Evolutionary conservation across 371 early-diverging fungal genomes (phyloP), one percentile per base, ranked within the genome.

Genomic region (Mucor sp.): DNA sequence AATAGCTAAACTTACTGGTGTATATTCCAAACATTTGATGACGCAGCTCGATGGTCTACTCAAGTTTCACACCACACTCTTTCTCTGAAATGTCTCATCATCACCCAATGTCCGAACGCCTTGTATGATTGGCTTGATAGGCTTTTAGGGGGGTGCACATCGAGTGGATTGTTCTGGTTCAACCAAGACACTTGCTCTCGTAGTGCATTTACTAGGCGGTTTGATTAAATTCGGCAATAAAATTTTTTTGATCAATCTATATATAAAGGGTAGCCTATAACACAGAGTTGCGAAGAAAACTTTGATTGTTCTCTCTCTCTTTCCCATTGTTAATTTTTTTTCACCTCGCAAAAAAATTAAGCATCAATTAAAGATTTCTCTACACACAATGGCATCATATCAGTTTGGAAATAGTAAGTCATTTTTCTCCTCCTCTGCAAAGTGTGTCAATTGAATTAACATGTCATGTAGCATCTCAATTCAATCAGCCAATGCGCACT

Each of bases 331-430:
- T 57, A 25, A n/a, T 57, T 57, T 33, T 32, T 30, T 32, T 56
- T 19, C 25, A 23, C 0, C 23, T 50, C 14, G 25, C 50, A 19
- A 50, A 47, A 56, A 57, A 57, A 28, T 17, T 32, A 33, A 57
- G 9, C 15, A 55, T 30, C 35, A 27, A 66, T 60, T 33, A 66
- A 6, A 27, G 44, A 47, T 28, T 41, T 33, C 17, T 41, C 14
- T 17, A 2, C 17, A 27, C 14, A 62, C 14, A 19, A 70, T 71
- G 74, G 66, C 68, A 23, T 53, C 53, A 53, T 65, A 62, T 63
- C 75, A 72, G 68, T 55, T 69, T 35, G 66, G 62, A 33, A 71
- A 48, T 58, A 56, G 66, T 67, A 63, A 71, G 66, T 58, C 21
- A 41, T 41, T 17, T 1, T 41, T 17, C 4, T 17, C 5, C 41